Percentiles rank a stretch among this genome's conserved stretches.
These are phyloP conservation scores for Russula olivacea DNA, from an alignment of 768 basidiomycete genomes.

Conservation along the genomic window DNA sequence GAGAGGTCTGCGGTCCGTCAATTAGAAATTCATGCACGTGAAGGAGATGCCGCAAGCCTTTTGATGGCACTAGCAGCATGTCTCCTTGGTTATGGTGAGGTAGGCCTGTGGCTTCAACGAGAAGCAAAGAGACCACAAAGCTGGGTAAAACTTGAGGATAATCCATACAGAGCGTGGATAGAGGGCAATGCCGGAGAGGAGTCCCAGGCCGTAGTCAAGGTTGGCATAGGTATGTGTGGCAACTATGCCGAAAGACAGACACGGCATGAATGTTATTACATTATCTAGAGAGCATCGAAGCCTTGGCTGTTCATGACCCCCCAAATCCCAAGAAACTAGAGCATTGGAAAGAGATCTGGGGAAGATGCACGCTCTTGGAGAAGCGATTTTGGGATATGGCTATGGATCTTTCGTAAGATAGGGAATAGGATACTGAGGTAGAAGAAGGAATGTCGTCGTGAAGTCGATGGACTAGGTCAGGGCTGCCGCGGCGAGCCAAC, in stretches of 20 bases:
- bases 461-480: too few relatives aligned
- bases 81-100: constrained; percentile 87
- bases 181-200: constrained; percentile 69
- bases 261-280: neutral
- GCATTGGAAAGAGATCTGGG: constrained; percentile 70
- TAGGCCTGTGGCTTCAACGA: constrained; percentile 75
- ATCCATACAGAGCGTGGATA: constrained; percentile 73
- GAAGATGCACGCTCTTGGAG: constrained; percentile 69
- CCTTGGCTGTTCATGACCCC: constrained; percentile 50
- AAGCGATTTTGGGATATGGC: constrained; percentile 85
- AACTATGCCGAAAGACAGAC: neutral
- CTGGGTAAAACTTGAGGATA: constrained; percentile 57
- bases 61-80: constrained; percentile 83
- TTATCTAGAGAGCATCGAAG: constrained; percentile 67
- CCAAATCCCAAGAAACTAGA: constrained; percentile 53
- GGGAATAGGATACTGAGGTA: neutral
- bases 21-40: neutral
- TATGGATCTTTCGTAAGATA: constrained; percentile 21
- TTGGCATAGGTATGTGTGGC: constrained; percentile 54
- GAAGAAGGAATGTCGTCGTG: too few relatives aligned
- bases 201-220: constrained; percentile 67
- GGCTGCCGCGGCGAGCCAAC: too few relatives aligned
- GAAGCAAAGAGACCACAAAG: constrained; percentile 42
- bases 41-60: constrained; percentile 54
- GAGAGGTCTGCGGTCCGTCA: too few relatives aligned